Base-by-base conservation (phyloP, 2,329 filamentous ascomycete species). In the Sporothrix variecibatus region DNA sequence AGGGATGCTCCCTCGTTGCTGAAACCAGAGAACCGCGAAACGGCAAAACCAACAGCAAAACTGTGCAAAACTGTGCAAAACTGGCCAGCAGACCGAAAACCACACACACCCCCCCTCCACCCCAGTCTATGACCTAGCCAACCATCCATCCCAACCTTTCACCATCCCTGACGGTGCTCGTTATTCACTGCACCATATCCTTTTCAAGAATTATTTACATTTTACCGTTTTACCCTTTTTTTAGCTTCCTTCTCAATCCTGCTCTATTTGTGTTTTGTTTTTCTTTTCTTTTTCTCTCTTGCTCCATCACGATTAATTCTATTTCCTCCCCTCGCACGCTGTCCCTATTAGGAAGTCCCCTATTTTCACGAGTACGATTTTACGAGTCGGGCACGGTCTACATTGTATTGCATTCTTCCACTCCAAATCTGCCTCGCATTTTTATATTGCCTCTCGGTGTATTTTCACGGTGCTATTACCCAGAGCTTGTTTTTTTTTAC, bases 1-100 rank as follows among this genome's bases (percentile, higher is more conserved):
- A 67, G 62, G 62, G 62, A n/a, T 46, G 38, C 38, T 65, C 38
- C 38, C 62, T n/a, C n/a, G 38, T 28, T 43, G 23, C 38, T 67
- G 38, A 46, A 65, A 46, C 38, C 20, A 65, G 3, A 40, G 9
- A 43, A 40, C 60, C 60, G 34, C 62, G 26, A 26, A 43, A 65
- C 62, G 12, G 58, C 62, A 43, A 38, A 38, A 38, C 58, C 20
- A 40, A 60, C 28, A 28, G 9, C 28, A 62, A 56, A 62, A 62
- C 28, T 34, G 31, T 20, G 17, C 46, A 51, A 34, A 34, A 34
- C 34, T 34, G 34, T 5, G 34, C 34, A 34, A 34, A 34, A 34
- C 34, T 5, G 34, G n/a, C 34, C 28, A 60, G n/a, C 34, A 43
- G 20, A n/a, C 34, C 20, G 6, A 4, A 15, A 20, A 43, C 62